These are phyloP conservation scores for Aureobasidium sp. DNA, from an alignment of 2,329 filamentous ascomycete species.

Conservation along the genomic window DNA sequence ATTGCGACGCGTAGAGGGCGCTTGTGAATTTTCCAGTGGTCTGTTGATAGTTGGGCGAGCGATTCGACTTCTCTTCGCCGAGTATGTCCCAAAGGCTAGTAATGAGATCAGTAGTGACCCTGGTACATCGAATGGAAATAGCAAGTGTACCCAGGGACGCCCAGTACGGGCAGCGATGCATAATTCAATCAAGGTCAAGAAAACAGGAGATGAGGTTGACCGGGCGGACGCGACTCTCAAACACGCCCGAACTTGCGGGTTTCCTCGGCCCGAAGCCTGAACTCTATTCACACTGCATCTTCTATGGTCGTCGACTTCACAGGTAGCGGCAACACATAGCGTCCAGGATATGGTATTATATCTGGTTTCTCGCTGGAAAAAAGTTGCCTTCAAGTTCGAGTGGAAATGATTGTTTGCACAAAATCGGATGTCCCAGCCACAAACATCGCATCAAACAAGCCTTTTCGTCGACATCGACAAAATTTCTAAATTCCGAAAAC, in stretches of 20 bases:
- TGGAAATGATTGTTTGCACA: too few relatives aligned
- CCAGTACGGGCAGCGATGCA: constrained; percentile 12
- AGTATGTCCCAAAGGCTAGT: constrained; percentile 42
- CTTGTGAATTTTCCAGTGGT: constrained; percentile 38
- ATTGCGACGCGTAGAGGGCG: constrained; percentile 46
- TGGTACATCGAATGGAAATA: too few relatives aligned
- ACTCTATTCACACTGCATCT: neutral
- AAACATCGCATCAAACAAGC: too few relatives aligned
- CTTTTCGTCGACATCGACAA: too few relatives aligned
- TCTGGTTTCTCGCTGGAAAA: too few relatives aligned
- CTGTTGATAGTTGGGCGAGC: constrained; percentile 42
- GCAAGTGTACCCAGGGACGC: constrained; percentile 21
- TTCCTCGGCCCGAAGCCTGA: neutral
- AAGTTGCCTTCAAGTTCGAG: too few relatives aligned
- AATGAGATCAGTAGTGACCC: neutral
- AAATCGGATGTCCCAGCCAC: too few relatives aligned
- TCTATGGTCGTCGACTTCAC: too few relatives aligned
- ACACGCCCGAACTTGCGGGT: neutral
- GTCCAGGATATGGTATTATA: too few relatives aligned
- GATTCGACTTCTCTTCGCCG: constrained; percentile 38
- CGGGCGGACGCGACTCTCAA: constrained; percentile 15
- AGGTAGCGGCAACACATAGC: too few relatives aligned
- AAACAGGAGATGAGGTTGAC: neutral
- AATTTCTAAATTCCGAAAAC: too few relatives aligned
- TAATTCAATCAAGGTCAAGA: neutral